These are phyloP conservation scores for Kazachstania psychrophila DNA, from an alignment of 805 yeast genomes.

Conservation along the genomic window DNA sequence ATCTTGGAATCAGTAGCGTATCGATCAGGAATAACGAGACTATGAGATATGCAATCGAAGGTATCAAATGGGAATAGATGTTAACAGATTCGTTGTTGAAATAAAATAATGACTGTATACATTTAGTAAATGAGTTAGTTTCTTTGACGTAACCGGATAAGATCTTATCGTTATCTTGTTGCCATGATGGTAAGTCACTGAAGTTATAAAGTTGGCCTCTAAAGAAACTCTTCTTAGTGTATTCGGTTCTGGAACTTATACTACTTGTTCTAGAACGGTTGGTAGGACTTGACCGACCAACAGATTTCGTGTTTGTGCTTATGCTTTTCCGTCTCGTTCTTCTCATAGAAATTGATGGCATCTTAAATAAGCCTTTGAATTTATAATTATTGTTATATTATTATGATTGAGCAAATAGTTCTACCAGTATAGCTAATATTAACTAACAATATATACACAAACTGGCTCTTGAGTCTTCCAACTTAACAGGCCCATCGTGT, in stretches of 20 bases:
- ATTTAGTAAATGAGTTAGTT: slow-evolving; percentile 38
- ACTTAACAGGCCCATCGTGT: no score
- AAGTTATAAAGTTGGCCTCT: slow-evolving; percentile 21
- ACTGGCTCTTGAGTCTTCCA: no score
- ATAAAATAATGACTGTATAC: slow-evolving; percentile 42
- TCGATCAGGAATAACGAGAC: slow-evolving; percentile 23
- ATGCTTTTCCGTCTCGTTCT: no score
- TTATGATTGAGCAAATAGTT: no score
- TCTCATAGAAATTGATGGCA: no score
- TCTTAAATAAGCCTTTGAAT: no score
- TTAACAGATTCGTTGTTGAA: slow-evolving; percentile 67
- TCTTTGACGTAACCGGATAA: slow-evolving; percentile 54
- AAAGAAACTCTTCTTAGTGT: neutral
- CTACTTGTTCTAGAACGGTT: slow-evolving; percentile 1
- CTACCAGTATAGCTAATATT: no score
- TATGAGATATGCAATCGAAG: slow-evolving; percentile 26
- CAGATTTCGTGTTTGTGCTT: no score
- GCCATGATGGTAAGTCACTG: slow-evolving; percentile 64
- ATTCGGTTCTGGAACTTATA: neutral
- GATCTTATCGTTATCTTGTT: slow-evolving; percentile 61
- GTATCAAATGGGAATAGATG: slow-evolving; percentile 56
- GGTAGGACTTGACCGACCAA: no score
- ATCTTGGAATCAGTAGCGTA: slow-evolving; percentile 23
- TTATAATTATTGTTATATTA: no score
- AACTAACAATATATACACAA: no score